Base-by-base conservation (phyloP, 768 basidiomycete species). In the Gloeophyllum trabeum region DNA sequence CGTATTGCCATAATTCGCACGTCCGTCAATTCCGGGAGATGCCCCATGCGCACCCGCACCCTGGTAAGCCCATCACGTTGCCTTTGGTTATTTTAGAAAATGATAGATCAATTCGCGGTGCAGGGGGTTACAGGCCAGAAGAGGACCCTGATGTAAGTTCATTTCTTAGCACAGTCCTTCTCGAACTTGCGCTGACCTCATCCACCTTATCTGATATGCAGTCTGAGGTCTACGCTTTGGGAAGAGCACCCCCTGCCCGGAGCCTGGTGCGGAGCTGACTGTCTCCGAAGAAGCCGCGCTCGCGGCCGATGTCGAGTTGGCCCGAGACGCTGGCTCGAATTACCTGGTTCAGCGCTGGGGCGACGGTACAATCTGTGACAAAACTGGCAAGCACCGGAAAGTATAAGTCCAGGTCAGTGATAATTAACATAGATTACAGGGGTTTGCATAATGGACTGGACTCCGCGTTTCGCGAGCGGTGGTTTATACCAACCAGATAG, bases 11-110 rank as follows among this genome's bases (percentile, higher is more conserved):
- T 65, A 87, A 92, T 60, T 74, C 79, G 40, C 81, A 96, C 63
- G 90, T 98, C 47, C 81, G 93, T 44, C 96, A 99, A 63, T 99
- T 98, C 70, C 85, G 85, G 61, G 91, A 92, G 59, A 66, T 84
- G 45, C 56, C 66, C 50, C 78, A 76, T 55, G 60, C 74, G 42
- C 80, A 79, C 48, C 66, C 76, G 39, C 75, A 78, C 50, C 68
- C 80, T 61, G 84, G 85, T 79, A 65, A 68, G 45, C 50, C 41
- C 46, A n/a, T 45, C 48, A 3, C 46, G 35, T 39, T 38, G 30
- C 40, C 22, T 39, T 13, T 28, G 23, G 21, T 30, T 36, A 25
- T 34, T 45, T 53, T 24, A 53, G 43, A 22, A 5, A 28, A 10
- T 4, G 5, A 18, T 40, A 40, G 41, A 23, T 28, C 44, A 49